Conservation (phyloP, 805 yeast species). For the Saturnispora dispora region DNA sequence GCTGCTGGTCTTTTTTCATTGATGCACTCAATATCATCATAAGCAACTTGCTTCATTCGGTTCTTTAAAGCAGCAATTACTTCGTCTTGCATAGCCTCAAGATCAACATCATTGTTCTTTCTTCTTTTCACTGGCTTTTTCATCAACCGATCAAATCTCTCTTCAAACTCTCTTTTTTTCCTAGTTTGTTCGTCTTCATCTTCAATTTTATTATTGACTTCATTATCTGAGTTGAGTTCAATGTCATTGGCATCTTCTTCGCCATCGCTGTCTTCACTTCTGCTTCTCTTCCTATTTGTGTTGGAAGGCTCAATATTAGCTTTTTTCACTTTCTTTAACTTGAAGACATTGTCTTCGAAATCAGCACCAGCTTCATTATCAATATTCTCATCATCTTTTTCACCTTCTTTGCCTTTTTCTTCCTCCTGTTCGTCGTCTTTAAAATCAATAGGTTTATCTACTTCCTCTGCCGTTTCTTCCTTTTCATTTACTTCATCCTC, state of each 20-base stretch:
- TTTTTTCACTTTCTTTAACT: slow-evolving; percentile 14
- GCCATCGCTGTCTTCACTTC: not conserved
- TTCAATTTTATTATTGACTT: slow-evolving; percentile 8
- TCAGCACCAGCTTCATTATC: slow-evolving; percentile 16
- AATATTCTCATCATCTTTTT: slow-evolving; percentile 7
- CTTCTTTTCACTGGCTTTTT: slow-evolving; percentile 47
- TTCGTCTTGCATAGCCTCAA: slow-evolving; percentile 94
- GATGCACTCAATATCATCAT: slow-evolving; percentile 51
- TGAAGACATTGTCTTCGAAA: slow-evolving; percentile 15
- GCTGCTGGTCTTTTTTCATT: slow-evolving; percentile 61
- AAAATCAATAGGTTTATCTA: not conserved
- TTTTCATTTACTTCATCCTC: not conserved
- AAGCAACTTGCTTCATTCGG: slow-evolving; percentile 84
- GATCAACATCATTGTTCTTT: slow-evolving; percentile 80
- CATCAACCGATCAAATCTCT: slow-evolving; percentile 66
- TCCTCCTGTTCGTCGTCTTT: slow-evolving; percentile 4
- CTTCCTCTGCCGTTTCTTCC: not conserved
- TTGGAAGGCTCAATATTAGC: not conserved
- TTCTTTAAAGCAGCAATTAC: slow-evolving; percentile 71
- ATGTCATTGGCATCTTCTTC: not conserved
- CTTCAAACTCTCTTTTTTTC: slow-evolving; percentile 72
- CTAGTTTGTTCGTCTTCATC: slow-evolving; percentile 30
- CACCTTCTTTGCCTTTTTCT: slow-evolving; percentile 7
- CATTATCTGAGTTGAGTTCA: slow-evolving; percentile 3
- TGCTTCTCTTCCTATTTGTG: not conserved